phyloP scores from a whole-genome alignment of 352 stramenopile species.

The Phytophthora agathidicida region DNA sequence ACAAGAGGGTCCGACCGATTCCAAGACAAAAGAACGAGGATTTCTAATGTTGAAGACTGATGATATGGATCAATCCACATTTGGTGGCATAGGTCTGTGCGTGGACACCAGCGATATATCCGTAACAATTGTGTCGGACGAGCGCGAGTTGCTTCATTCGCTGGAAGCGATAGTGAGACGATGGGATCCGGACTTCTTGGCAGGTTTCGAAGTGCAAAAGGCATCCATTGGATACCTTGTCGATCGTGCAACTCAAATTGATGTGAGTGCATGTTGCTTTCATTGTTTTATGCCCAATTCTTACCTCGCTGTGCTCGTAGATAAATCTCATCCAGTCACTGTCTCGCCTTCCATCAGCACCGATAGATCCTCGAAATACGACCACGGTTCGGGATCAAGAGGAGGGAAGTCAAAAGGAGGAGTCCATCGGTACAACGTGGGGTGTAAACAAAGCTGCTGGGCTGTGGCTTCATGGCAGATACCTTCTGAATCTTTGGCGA shows the following conservation, averaged over 20 bases:
- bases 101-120: conserved; percentile 41
- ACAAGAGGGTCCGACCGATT: conserved; percentile 63
- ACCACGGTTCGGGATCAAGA: conserved; percentile 27
- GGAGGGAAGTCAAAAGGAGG: conserved; percentile 35
- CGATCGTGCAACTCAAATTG: conserved; percentile 60
- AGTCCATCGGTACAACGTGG: conserved; percentile 76
- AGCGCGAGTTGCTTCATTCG: conserved; percentile 62
- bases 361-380: conserved; percentile 64
- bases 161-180: conserved; percentile 61
- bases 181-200: conserved; percentile 91
- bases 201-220: conserved; percentile 89
- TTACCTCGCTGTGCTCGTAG: conserved; percentile 33
- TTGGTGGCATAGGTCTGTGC: conserved; percentile 33
- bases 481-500: conserved; percentile 94
- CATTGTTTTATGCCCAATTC: neutral
- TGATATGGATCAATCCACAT: conserved; percentile 23
- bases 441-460: conserved; percentile 85
- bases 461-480: conserved; percentile 89
- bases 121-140: conserved; percentile 42
- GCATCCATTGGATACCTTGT: conserved; percentile 81
- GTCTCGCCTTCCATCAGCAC: conserved; percentile 57
- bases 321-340: conserved; percentile 78
- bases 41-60: conserved; percentile 46
- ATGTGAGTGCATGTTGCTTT: conserved; percentile 42
- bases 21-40: conserved; percentile 58